Percentiles rank a stretch among this genome's conserved stretches.
phyloP scores from a whole-genome alignment of 805 yeast species.

The Debaryomyces castellii region DNA sequence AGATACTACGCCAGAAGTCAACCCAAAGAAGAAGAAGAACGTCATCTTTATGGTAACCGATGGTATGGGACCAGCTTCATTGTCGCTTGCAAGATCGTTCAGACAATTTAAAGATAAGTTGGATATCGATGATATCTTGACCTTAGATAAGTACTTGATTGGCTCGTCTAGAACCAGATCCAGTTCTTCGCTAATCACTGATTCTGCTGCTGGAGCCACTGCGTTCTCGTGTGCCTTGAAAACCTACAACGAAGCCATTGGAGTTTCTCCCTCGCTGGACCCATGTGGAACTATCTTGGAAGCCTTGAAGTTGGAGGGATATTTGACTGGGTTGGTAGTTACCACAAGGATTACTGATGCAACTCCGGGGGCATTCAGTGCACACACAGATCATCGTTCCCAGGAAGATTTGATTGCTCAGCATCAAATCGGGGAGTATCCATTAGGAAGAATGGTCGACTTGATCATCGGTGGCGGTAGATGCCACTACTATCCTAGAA shows the following conservation, averaged over 20 bases:
- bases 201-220: constrained; percentile 97
- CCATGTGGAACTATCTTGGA: constrained; percentile 91
- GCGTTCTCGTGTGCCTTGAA: constrained; percentile 86
- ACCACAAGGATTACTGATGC: constrained; percentile 94
- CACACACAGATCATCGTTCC: constrained; percentile 74
- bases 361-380: constrained; percentile 86
- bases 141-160: constrained; percentile 66
- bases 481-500: constrained; percentile 68
- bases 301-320: constrained; percentile 80
- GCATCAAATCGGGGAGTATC: constrained; percentile 81
- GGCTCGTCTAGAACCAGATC: constrained; percentile 88
- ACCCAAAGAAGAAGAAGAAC: constrained; percentile 54
- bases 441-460: constrained; percentile 78
- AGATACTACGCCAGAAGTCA: constrained; percentile 5
- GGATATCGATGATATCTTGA: constrained; percentile 53
- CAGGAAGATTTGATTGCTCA: constrained; percentile 85
- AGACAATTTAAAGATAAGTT: constrained; percentile 60
- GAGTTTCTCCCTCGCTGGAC: constrained; percentile 62
- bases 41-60: constrained; percentile 87
- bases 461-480: constrained; percentile 91
- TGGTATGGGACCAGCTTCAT: constrained; percentile 93
- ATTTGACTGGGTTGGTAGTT: constrained; percentile 84
- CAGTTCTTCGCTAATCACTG: constrained; percentile 75
- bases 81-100: constrained; percentile 76
- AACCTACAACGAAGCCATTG: constrained; percentile 88